Base-by-base conservation (phyloP, 768 basidiomycete genomes). In the Leccinum incarnatum region DNA sequence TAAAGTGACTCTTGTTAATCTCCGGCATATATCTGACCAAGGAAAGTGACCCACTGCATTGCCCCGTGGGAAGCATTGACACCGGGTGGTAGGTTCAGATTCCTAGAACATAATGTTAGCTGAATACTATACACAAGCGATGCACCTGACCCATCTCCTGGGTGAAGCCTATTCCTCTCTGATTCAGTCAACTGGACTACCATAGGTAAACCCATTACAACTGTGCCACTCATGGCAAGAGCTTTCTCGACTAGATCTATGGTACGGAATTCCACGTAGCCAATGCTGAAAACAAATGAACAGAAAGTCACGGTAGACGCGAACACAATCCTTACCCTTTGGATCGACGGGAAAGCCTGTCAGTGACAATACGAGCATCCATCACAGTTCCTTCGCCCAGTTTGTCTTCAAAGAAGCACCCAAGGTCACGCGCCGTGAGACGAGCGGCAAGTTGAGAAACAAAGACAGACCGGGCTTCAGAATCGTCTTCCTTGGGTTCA, bases 351-450 rank as follows among this genome's bases (percentile, higher is more conserved):
- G 95, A 95, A 56, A 97, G 78, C 66, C 95, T 82, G 69, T 99
- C 97, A 1, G 95, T 96, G 34, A 99, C 97, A 69, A 99, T 95
- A 59, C 95, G 81, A 27, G 96, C 91, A 69, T 99, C 97, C 80
- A 95, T 88, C 7, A 99, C 97, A 19, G 91, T 86, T 37, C 89
- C 88, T 77, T 94, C 91, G 21, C 95, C 96, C 48, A 98, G 81
- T 72, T 95, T 93, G 72, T 96, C 91, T 79, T 98, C 96, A 71
- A 99, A 98, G 80, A 99, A 99, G 77, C 95, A 92, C 64, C 95
- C 95, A 76, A 99, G 80, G 79, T 99, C 97, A 72, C 94, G 87
- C 67, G 95, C 94, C 59, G 95, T 98, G 72, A 98, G 85, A 70
- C 94, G 89, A 61, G 95, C 94, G 67, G 97, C 93, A 72, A 99